These are phyloP conservation scores for Neurospora sp. DNA, from an alignment of 2,329 filamentous ascomycete genomes.

Conservation along the genomic window DNA sequence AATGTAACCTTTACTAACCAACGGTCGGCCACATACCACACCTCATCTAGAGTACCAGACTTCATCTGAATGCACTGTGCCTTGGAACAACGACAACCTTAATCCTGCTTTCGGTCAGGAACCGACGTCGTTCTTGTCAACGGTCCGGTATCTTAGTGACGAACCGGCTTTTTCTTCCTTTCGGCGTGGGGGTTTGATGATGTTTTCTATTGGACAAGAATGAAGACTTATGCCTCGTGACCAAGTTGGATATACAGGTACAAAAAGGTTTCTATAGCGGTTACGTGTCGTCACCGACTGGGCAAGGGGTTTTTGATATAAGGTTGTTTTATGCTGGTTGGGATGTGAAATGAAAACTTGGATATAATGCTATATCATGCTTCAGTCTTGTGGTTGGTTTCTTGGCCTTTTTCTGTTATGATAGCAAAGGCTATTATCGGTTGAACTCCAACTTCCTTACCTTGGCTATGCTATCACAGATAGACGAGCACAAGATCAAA, in stretches of 20 bases:
- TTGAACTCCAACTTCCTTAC: background rate
- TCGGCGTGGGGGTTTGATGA: background rate
- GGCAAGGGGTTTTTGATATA: background rate
- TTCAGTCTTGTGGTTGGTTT: background rate
- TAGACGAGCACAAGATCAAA: background rate
- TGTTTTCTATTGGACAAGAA: background rate
- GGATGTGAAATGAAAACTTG: background rate
- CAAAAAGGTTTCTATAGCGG: background rate
- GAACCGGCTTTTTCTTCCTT: background rate
- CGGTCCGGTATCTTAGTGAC: background rate
- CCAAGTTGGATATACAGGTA: too few relatives aligned
- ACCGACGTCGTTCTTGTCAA: background rate
- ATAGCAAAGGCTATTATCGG: background rate
- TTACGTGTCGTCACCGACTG: background rate
- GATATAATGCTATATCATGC: background rate
- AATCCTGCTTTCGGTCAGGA: background rate
- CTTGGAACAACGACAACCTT: background rate
- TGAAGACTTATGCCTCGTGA: background rate
- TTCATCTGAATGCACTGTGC: background rate
- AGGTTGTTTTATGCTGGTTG: background rate
- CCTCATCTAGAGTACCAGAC: background rate
- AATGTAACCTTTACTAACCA: background rate
- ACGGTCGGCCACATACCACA: background rate
- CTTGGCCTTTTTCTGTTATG: background rate
- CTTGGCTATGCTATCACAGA: too few relatives aligned